Conservation (phyloP, 208 protist species). For the Acanthamoeba castellanii region DNA sequence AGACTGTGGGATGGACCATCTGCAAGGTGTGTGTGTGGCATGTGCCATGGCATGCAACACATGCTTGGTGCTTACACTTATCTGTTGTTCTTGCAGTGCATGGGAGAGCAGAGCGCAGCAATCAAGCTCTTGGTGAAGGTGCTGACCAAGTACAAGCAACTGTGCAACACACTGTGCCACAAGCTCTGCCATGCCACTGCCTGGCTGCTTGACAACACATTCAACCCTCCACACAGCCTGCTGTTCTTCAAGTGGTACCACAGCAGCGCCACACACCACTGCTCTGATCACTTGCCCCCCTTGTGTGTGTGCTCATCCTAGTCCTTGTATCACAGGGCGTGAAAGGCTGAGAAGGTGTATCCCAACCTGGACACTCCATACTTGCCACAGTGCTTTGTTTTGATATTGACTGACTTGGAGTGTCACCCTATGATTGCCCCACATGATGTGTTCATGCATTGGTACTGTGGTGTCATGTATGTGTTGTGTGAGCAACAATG, state of each 20-base stretch:
- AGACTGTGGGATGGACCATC: constrained; percentile 42
- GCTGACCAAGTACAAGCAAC: constrained; percentile 31
- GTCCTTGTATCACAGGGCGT: not conserved
- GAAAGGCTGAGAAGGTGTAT: constrained; percentile 36
- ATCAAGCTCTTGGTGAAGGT: constrained; percentile 70
- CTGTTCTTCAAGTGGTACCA: constrained; percentile 66
- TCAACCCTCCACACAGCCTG: constrained; percentile 31
- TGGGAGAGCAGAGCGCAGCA: not conserved
- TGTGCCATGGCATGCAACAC: not conserved
- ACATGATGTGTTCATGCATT: too few relatives aligned
- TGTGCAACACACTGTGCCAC: constrained; percentile 66
- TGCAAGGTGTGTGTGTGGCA: not conserved
- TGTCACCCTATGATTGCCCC: too few relatives aligned
- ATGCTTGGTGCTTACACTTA: not conserved
- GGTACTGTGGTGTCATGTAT: too few relatives aligned
- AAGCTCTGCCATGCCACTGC: constrained; percentile 59
- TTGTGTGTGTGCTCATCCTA: too few relatives aligned
- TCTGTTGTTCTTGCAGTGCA: not conserved
- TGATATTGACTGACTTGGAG: too few relatives aligned
- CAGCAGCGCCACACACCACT: not conserved
- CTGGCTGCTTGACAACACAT: constrained; percentile 45
- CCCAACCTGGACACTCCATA: constrained; percentile 55
- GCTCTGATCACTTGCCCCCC: not conserved
- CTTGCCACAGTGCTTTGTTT: too few relatives aligned
- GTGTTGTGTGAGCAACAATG: too few relatives aligned